Percentiles rank a stretch among this genome's conserved stretches.
Evolutionary conservation across 257 asterid species (phyloP).

Genomic region (Verbascum thapsus): DNA sequence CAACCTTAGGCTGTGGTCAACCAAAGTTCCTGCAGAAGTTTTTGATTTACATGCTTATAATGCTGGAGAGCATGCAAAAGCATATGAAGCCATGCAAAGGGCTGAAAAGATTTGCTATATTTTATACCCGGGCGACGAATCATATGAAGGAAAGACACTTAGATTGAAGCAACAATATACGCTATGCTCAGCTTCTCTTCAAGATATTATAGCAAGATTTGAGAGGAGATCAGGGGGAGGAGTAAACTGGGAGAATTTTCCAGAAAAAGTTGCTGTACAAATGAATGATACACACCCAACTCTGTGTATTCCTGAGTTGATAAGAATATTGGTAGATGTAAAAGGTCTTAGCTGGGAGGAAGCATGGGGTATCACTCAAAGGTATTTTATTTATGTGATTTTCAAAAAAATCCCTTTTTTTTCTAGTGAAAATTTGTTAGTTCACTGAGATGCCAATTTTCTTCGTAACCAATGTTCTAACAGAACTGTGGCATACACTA

Average conservation of each 20-base stretch:
- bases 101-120: conserved; percentile 72
- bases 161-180: conserved; percentile 68
- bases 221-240: conserved; percentile 52
- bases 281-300: conserved; percentile 78
- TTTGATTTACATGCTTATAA: conserved; percentile 59
- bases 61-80: conserved; percentile 62
- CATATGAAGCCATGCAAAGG: conserved; percentile 56
- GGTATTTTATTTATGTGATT: conserved; percentile 30
- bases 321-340: conserved; percentile 54
- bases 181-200: conserved; percentile 71
- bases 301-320: conserved; percentile 65
- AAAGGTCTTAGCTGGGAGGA: conserved; percentile 63
- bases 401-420: neutral
- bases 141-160: conserved; percentile 62
- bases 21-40: conserved; percentile 52
- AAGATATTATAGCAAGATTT: conserved; percentile 60
- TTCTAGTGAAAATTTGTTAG: neutral
- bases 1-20: conserved; percentile 65
- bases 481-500: conserved; percentile 70
- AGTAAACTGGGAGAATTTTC: conserved; percentile 54
- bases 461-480: conserved; percentile 9
- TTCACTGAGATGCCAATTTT: neutral
- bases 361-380: conserved; percentile 65
- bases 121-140: conserved; percentile 69
- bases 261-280: conserved; percentile 63